phyloP scores from a whole-genome alignment of 1,139 yeast genomes.

The Taphrina sp. region DNA sequence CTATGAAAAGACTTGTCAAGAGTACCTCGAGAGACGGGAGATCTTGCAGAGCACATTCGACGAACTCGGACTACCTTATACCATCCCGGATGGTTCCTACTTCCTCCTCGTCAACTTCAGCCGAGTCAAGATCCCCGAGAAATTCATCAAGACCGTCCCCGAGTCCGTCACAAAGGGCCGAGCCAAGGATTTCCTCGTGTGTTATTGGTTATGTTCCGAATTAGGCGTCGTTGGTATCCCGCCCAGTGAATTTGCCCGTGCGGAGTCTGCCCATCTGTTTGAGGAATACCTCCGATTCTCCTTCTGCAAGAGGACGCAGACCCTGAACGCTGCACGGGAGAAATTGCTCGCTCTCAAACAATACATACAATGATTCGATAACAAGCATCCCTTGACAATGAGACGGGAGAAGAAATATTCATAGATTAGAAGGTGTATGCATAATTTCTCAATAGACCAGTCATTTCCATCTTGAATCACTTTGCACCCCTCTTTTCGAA shows the following conservation, averaged over 20 bases:
- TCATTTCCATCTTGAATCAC: background rate
- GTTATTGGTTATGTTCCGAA: slow-evolving; percentile 90
- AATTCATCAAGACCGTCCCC: slow-evolving; percentile 60
- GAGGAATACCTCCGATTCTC: slow-evolving; percentile 90
- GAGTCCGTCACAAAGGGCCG: slow-evolving; percentile 59
- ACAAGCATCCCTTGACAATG: too few relatives aligned
- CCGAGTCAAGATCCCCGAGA: slow-evolving; percentile 72
- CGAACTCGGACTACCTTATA: slow-evolving; percentile 81
- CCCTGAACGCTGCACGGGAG: slow-evolving; percentile 75
- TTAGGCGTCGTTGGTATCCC: slow-evolving; percentile 92
- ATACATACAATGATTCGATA: slow-evolving; percentile 50
- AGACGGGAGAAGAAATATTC: background rate
- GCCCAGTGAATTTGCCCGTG: slow-evolving; percentile 83
- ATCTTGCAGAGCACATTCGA: slow-evolving; percentile 76
- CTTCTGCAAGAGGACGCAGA: slow-evolving; percentile 84
- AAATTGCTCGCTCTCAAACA: slow-evolving; percentile 69
- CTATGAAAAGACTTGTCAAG: slow-evolving; percentile 64
- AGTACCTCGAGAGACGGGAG: slow-evolving; percentile 67
- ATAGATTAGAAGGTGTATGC: background rate
- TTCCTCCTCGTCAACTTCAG: slow-evolving; percentile 83
- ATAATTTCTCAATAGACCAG: background rate
- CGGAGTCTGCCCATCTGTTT: slow-evolving; percentile 68
- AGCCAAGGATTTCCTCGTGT: slow-evolving; percentile 80
- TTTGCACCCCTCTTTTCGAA: slow-evolving; percentile 53
- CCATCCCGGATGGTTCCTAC: slow-evolving; percentile 89